Evolutionary conservation across 1,284 basidiomycete species (phyloP).

Genomic region (Anthracocystis setariae): DNA sequence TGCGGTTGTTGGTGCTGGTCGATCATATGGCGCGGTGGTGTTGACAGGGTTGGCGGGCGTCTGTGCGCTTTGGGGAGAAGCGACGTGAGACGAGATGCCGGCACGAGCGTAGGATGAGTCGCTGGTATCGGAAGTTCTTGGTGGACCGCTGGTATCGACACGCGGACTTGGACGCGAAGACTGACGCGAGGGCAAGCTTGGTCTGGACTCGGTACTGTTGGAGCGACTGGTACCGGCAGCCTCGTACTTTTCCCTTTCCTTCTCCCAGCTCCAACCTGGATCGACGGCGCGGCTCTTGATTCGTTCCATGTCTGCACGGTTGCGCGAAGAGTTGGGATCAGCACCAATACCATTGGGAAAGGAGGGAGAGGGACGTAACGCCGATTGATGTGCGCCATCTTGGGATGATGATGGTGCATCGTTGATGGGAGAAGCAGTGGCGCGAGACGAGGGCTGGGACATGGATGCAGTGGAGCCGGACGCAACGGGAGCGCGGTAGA

Average conservation of each 20-base stretch:
- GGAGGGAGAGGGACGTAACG: conserved; percentile 34
- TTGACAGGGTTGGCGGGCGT: conserved; percentile 27
- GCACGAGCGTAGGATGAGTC: conserved; percentile 9
- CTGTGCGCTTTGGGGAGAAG: conserved; percentile 36
- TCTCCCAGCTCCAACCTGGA: conserved; percentile 53
- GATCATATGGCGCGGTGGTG: background rate
- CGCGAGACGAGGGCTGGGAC: conserved; percentile 23
- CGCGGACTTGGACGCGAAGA: conserved; percentile 34
- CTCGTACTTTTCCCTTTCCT: conserved; percentile 44
- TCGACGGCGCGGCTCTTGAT: conserved; percentile 53
- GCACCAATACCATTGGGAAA: conserved; percentile 15
- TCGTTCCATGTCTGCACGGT: conserved; percentile 47
- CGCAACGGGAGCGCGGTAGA: conserved; percentile 2
- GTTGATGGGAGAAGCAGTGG: background rate
- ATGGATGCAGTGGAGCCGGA: conserved; percentile 6
- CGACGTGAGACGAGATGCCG: conserved; percentile 21
- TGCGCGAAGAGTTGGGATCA: conserved; percentile 21
- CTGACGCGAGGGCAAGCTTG: conserved; percentile 32
- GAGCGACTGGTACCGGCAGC: conserved; percentile 24
- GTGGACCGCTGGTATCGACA: conserved; percentile 22
- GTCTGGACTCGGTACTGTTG: conserved; percentile 37
- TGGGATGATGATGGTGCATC: background rate
- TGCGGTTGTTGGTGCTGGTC: conserved; percentile 4
- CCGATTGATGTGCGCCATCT: conserved; percentile 4
- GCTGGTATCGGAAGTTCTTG: conserved; percentile 4